phyloP scores from a whole-genome alignment of 129 eudicot species.

The Saussurea involucrata region DNA sequence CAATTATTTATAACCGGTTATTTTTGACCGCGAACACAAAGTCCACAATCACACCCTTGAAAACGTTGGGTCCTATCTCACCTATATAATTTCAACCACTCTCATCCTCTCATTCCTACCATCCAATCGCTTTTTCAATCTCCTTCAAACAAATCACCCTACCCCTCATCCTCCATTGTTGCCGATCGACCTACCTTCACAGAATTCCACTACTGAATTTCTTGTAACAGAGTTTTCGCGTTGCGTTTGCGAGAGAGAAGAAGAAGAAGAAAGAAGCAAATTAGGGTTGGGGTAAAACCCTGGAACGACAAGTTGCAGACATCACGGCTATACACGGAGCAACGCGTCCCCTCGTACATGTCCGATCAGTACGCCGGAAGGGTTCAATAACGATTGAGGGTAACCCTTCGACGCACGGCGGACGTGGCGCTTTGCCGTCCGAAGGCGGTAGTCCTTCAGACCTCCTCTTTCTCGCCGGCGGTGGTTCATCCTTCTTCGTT shows the following conservation, averaged over 20 bases:
- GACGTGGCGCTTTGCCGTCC: conserved; percentile 86
- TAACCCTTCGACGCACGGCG: conserved; percentile 94
- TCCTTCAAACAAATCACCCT: not conserved
- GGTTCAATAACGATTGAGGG: conserved; percentile 39
- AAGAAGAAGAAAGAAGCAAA: not conserved
- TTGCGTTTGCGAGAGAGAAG: not conserved
- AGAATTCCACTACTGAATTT: too few species aligned
- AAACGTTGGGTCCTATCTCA: not conserved
- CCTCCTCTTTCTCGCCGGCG: conserved; percentile 93
- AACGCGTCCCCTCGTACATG: conserved; percentile 53
- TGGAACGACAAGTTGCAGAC: conserved; percentile 55
- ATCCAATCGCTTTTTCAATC: not conserved
- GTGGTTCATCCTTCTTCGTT: conserved; percentile 33
- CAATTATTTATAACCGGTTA: too few species aligned
- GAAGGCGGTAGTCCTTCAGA: conserved; percentile 92
- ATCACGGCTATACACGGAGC: conserved; percentile 80
- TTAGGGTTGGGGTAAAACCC: conserved; percentile 51
- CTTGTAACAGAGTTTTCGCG: not conserved
- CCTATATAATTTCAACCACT: not conserved
- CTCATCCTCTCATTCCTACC: not conserved
- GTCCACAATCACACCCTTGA: too few species aligned
- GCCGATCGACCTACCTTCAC: not conserved
- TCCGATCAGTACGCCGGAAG: conserved; percentile 60
- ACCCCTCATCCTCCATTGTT: not conserved
- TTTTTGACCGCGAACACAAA: too few species aligned